Base-by-base conservation (phyloP, 1,284 basidiomycete species). In the Exobasidium rhododendri region DNA sequence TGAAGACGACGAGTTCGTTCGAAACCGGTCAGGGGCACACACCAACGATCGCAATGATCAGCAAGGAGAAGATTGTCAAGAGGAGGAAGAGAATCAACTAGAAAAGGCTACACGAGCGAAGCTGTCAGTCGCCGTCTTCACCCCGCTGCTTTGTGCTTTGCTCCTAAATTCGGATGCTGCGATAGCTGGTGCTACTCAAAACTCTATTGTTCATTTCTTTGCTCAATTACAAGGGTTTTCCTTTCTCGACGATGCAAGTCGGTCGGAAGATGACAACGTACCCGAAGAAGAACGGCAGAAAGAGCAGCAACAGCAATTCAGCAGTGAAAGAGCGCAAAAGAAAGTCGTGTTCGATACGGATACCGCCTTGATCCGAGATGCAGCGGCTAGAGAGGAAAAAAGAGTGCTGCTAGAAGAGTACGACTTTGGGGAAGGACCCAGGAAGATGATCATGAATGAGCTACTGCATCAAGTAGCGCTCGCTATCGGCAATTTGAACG, bases 121-220 rank as follows among this genome's bases (percentile, higher is more conserved):
- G 35, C 86, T 97, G 56, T 85, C 87, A 54, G 89, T 92, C 3
- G 87, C 89, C 70, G 86, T 89, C 7, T 97, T 97, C 82, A 94
- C 93, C 1, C 91, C 92, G 4, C 87, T 97, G 56, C 84, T 97
- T 20, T 93, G 91, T 55, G 90, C 91, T 0, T 83, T 97, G 43
- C 84, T 97, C 24, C 85, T 96, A 59, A 92, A 88, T 76, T 85
- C 88, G 13, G 92, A 91, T 75, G 84, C 85, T 24, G 81, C 84
- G 58, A 86, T 96, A 45, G 88, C 88, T 31, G 87, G 87, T 28
- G 85, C 87, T 2, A 87, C 91, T 17, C 86, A 92, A 65, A 84
- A 84, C 56, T 88, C 89, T 2, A 85, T 96, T 56, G 89, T 94
- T 13, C 85, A 90, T 68, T 82, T 94, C 57, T 83, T 96, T 57